Evolutionary conservation across 768 basidiomycete species (phyloP).

Genomic region (Mycena alexandri): DNA sequence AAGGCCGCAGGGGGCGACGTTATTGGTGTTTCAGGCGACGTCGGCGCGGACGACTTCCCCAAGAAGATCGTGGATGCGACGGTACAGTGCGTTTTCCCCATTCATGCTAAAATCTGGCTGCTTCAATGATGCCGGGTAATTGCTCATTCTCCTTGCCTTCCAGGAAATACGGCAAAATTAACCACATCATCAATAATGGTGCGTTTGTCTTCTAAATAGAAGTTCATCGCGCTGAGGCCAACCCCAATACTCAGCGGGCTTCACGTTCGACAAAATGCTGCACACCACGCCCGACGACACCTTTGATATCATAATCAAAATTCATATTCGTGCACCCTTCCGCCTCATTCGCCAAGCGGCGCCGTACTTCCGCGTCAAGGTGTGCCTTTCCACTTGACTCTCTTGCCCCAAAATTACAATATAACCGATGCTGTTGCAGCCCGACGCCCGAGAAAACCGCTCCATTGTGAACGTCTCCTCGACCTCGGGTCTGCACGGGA

Average conservation of each 20-base stretch:
- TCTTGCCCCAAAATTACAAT: too few relatives aligned
- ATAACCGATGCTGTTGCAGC: too few relatives aligned
- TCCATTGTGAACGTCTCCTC: constrained; percentile 88
- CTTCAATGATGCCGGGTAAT: too few relatives aligned
- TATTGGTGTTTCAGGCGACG: constrained; percentile 82
- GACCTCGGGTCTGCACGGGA: constrained; percentile 86
- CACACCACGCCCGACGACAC: constrained; percentile 88
- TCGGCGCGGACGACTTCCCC: constrained; percentile 86
- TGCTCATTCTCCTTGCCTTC: background rate
- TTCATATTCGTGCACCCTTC: constrained; percentile 91
- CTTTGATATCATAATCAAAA: constrained; percentile 85
- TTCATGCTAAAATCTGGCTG: too few relatives aligned
- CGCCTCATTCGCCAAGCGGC: constrained; percentile 86
- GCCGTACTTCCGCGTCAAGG: constrained; percentile 87
- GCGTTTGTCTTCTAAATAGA: too few relatives aligned
- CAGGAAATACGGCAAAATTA: constrained; percentile 86
- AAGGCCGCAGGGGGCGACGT: constrained; percentile 79
- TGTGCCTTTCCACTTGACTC: constrained; percentile 21
- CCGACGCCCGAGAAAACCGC: constrained; percentile 71
- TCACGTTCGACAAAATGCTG: constrained; percentile 90
- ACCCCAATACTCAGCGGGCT: constrained; percentile 64
- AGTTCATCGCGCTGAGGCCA: too few relatives aligned
- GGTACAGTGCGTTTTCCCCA: constrained; percentile 65
- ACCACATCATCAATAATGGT: constrained; percentile 90
- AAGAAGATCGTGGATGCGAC: constrained; percentile 83